Base-by-base conservation (phyloP, 306 rosid genomes). In the Sesbania bispinosa region DNA sequence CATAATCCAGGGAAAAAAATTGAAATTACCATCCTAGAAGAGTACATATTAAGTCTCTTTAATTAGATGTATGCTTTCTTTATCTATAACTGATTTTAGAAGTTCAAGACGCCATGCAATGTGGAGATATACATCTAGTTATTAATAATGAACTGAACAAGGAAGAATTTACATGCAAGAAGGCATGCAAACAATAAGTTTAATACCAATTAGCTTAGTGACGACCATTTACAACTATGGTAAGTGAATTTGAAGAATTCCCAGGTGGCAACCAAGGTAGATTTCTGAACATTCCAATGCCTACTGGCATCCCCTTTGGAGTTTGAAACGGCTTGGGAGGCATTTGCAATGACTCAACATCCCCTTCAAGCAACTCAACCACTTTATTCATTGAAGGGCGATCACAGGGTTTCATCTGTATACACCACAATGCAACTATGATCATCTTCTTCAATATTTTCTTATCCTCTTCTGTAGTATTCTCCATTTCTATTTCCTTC, bases 391-490 rank as follows among this genome's bases (percentile, higher is more conserved):
- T 77, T 0, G 79, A 57, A 76, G 85, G 85, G 18, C 82, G 61
- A 52, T 81, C 69, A 0, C 7, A 24, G 0, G 82, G 80, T 27
- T 42, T 72, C 57, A 72, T 7, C 14, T 77, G 77, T 59, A 77
- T 81, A 59, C 79, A 77, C 79, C 85, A 81, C 48, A 81, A 42
- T 1, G 81, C 79, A 46, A 81, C 81, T n/a, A 71, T 38, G n/a
- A 70, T 13, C 85, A 82, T 73, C 32, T 73, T 77, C 51, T 50
- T 78, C 32, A 41, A 24, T 35, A 23, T 20, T 11, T 62, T 32
- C 55, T 15, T 52, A 0, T 82, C 86, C 6, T 73, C n/a, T 19
- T 68, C 74, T 1, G 43, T 26, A 1, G 45, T 67, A 73, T 73
- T 53, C 5, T 10, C 69, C 14, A 77, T 48, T 10, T 72, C 73